A percentile compares a stretch with the other conserved stretches of the same genome.
Conservation (phyloP, 164 flowering plant genomes). For the Tetracentron sinense region DNA sequence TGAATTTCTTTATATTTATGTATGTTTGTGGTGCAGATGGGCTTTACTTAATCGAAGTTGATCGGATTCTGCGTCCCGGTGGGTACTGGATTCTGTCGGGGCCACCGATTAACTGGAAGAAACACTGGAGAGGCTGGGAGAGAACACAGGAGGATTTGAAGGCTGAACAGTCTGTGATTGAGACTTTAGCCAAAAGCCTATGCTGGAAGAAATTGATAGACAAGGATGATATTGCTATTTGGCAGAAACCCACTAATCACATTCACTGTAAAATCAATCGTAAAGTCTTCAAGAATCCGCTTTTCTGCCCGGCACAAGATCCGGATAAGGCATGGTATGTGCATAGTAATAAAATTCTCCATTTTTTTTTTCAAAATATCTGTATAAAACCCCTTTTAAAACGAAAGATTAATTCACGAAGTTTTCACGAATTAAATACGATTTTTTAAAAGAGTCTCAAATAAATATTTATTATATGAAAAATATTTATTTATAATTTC, state of each 20-base stretch:
- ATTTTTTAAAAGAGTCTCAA: too few species aligned
- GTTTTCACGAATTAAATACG: too few species aligned
- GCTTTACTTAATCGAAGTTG: conserved; percentile 73
- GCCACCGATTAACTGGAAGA: conserved; percentile 85
- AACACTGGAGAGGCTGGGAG: conserved; percentile 78
- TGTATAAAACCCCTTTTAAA: too few species aligned
- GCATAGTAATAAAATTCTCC: too few species aligned
- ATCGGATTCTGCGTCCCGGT: conserved; percentile 79
- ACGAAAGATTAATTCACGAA: too few species aligned
- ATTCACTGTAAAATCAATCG: conserved; percentile 59
- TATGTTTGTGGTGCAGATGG: conserved; percentile 53
- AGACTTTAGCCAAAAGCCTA: conserved; percentile 55
- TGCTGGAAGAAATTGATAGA: conserved; percentile 87
- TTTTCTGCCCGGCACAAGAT: conserved; percentile 54
- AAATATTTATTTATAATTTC: too few species aligned
- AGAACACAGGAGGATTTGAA: conserved; percentile 54
- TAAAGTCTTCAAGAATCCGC: conserved; percentile 54
- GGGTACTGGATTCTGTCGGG: conserved; percentile 93
- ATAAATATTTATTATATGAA: too few species aligned
- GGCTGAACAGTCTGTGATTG: conserved; percentile 56
- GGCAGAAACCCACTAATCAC: conserved; percentile 92
- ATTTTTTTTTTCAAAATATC: too few species aligned
- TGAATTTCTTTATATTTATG: not conserved
- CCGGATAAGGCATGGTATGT: conserved; percentile 78
- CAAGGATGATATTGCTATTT: conserved; percentile 69